These are phyloP conservation scores for Tausonia pullulans DNA, from an alignment of 1,284 basidiomycete species.

Conservation along the genomic window DNA sequence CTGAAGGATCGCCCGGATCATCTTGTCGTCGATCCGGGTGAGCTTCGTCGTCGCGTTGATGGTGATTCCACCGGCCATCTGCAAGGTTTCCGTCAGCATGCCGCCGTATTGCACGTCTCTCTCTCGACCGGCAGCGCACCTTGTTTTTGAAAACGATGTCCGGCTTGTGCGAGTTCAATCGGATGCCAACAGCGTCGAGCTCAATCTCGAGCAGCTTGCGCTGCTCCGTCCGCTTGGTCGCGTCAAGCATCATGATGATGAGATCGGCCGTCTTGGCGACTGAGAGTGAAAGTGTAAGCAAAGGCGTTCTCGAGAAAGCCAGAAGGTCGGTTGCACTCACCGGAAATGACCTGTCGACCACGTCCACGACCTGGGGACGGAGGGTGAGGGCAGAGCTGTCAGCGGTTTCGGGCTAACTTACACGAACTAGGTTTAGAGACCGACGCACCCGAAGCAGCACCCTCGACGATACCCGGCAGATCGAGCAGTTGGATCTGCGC, in stretches of 20 bases:
- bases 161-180: slow-evolving; percentile 77
- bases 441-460: slow-evolving; percentile 66
- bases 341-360: slow-evolving; percentile 85
- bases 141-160: slow-evolving; percentile 60
- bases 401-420: neutral
- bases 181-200: slow-evolving; percentile 90
- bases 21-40: slow-evolving; percentile 90
- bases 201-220: slow-evolving; percentile 77
- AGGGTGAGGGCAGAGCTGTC: slow-evolving; percentile 1
- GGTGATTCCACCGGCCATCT: neutral
- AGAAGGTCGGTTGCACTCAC: slow-evolving; percentile 32
- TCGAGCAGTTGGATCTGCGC: slow-evolving; percentile 88
- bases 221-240: slow-evolving; percentile 92
- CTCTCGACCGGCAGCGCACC: slow-evolving; percentile 31
- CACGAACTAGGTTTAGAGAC: neutral
- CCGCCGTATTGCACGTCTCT: neutral
- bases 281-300: slow-evolving; percentile 18
- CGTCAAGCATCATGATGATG: slow-evolving; percentile 74
- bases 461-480: slow-evolving; percentile 95
- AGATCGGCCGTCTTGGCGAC: slow-evolving; percentile 93
- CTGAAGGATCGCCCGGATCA: slow-evolving; percentile 79
- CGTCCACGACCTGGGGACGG: slow-evolving; percentile 59
- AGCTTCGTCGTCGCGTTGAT: slow-evolving; percentile 82
- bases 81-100: neutral
- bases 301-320: neutral